Percentiles rank a stretch among this genome's conserved stretches.
phyloP scores from a whole-genome alignment of 75 land plant genomes.

The Cupressus sempervirens region DNA sequence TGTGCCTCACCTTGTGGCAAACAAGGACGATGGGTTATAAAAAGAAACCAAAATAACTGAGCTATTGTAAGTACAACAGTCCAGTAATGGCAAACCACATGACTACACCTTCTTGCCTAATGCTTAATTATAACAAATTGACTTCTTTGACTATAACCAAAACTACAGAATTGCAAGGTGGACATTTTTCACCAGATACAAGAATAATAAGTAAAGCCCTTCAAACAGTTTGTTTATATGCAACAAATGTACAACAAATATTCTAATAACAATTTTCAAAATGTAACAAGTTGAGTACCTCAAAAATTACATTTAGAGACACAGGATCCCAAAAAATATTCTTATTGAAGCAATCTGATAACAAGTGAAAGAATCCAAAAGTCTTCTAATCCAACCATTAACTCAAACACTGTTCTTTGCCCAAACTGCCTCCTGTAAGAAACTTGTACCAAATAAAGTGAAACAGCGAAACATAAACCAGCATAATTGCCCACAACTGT shows the following conservation, averaged over 20 bases:
- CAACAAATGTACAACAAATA: constrained; percentile 11
- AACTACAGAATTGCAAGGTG: constrained; percentile 1
- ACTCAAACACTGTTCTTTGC: constrained; percentile 9
- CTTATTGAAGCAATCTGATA: constrained; percentile 12
- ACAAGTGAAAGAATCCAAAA: constrained; percentile 12
- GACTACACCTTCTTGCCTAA: constrained; percentile 1
- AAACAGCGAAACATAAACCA: constrained; percentile 10
- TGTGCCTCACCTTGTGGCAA: neutral
- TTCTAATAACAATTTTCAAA: constrained; percentile 9
- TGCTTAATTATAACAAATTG: constrained; percentile 1
- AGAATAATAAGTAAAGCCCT: constrained; percentile 2
- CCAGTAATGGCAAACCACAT: neutral
- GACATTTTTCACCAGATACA: constrained; percentile 3
- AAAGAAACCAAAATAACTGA: neutral
- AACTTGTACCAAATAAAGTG: constrained; percentile 12
- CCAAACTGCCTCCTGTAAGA: constrained; percentile 14
- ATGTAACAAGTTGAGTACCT: constrained; percentile 6
- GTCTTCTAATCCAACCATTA: constrained; percentile 10
- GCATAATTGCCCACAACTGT: constrained; percentile 1
- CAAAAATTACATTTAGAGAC: constrained; percentile 14
- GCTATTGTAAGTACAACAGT: neutral
- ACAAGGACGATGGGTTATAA: neutral
- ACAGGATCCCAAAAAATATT: constrained; percentile 6
- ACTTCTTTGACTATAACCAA: neutral
- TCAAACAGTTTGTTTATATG: constrained; percentile 9